Evolutionary conservation across 257 asterid genomes (phyloP).

Genomic region (Solanum commersonii): DNA sequence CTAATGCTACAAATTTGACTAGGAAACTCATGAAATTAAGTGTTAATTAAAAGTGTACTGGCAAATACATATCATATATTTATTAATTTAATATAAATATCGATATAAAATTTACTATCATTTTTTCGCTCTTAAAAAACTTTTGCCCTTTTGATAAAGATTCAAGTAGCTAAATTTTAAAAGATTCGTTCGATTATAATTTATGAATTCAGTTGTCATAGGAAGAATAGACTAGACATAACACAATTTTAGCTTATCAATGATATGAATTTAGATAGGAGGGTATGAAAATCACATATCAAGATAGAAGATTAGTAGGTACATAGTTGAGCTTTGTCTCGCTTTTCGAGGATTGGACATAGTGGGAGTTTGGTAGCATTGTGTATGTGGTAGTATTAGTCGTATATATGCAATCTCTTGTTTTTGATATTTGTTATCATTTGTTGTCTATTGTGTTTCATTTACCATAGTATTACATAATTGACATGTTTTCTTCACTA

Average conservation of each 20-base stretch:
- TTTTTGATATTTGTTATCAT: accelerated
- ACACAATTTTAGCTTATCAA: not conserved
- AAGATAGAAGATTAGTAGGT: not conserved
- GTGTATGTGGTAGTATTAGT: not conserved
- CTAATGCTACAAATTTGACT: not conserved
- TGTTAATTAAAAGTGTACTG: not conserved
- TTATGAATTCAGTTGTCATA: not conserved
- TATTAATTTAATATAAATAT: not conserved
- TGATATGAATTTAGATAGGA: not conserved
- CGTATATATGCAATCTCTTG: not conserved
- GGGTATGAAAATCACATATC: not conserved
- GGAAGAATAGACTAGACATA: not conserved
- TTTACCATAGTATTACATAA: not conserved
- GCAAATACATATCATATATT: not conserved
- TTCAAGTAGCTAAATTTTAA: not conserved
- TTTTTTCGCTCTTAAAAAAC: not conserved
- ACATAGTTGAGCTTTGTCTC: not conserved
- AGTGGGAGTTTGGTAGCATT: not conserved
- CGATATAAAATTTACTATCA: not conserved
- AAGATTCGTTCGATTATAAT: not conserved
- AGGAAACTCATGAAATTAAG: not conserved
- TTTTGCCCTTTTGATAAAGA: not conserved
- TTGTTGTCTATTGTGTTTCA: not conserved
- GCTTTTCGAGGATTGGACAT: not conserved
- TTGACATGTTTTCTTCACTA: not conserved